Evolutionary conservation across 2,329 filamentous ascomycete species (phyloP).

Genomic region (Penicillium sp.): DNA sequence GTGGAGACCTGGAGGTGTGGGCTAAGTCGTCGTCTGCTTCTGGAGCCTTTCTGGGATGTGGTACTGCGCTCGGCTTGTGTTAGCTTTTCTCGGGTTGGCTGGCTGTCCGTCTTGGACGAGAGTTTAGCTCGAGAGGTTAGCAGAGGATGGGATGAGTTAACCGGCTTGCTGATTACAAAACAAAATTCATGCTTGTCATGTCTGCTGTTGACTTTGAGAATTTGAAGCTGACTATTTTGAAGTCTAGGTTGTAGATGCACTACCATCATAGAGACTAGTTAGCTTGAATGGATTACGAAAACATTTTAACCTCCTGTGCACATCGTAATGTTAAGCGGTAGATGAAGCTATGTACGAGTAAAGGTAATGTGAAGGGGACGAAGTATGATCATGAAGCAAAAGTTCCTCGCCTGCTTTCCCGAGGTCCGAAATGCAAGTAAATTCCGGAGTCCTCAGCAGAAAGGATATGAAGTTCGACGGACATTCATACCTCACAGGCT

Average conservation of each 20-base stretch:
- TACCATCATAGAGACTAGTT: background rate
- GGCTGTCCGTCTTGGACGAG: slow-evolving; percentile 40
- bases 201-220: background rate
- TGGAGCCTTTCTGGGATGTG: slow-evolving; percentile 13
- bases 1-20: slow-evolving; percentile 37
- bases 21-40: slow-evolving; percentile 24
- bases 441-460: slow-evolving; percentile 1
- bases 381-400: slow-evolving; percentile 4
- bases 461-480: background rate
- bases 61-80: slow-evolving; percentile 37
- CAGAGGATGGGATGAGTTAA: slow-evolving; percentile 47
- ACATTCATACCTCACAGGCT: slow-evolving; percentile 1
- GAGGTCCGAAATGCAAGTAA: no score
- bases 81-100: slow-evolving; percentile 25
- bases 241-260: slow-evolving; percentile 5
- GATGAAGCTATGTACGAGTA: slow-evolving; percentile 13
- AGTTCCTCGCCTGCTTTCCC: background rate
- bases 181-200: slow-evolving; percentile 12
- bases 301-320: background rate
- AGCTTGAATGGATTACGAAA: background rate
- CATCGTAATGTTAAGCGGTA: slow-evolving; percentile 1
- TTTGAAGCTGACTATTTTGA: slow-evolving; percentile 14
- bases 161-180: slow-evolving; percentile 39
- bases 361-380: background rate
- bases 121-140: slow-evolving; percentile 27